Evolutionary conservation across 257 asterid species (phyloP), one percentile per base, ranked within the genome.

Genomic region (Rhazya stricta): DNA sequence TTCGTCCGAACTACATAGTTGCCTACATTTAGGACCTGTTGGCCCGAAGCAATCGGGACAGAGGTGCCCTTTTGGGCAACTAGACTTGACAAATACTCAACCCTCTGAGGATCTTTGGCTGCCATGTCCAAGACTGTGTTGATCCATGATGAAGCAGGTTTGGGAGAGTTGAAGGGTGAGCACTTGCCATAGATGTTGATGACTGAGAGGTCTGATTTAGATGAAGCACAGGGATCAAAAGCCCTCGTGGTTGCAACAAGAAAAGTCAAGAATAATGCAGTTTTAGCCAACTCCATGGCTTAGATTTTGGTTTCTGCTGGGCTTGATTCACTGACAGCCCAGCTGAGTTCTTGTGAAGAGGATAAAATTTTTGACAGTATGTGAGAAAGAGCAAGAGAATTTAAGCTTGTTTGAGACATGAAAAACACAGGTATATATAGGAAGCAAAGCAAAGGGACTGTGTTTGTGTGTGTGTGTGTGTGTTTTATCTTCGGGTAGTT

Each of bases 31-130:
- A 91, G 54, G 0, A 86, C 87, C 36, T 91, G 78, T 29, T 81
- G 94, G 34, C 94, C 97, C 11, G 98, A 82, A 3, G 88, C 98
- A 69, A 94, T 83, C 1, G 97, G 97, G 74, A 71, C 88, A 1
- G 81, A 74, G 21, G 88, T 83, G 69, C 89, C 83, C 83, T 79
- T 85, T n/a, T 71, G 78, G 18, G 82, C 82, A 13, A 79, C 98
- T 2, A 91, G 84, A 82, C 89, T 91, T 6, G 96, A 86, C 77
- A 94, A 77, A 70, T 90, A 89, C 10, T 89, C 81, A 34, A 94
- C 67, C 76, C 97, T 84, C 62, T 85, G 67, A 3, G 96, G 91
- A 82, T 94, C 98, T 6, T 54, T 78, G 2, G 90, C 79, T 69
- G 97, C 98, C 98, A 91, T 84, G 84, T 81, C 73, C 19, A 88